Base-by-base conservation (phyloP, 2,329 filamentous ascomycete species). In the Clarireedia homoeocarpa region DNA sequence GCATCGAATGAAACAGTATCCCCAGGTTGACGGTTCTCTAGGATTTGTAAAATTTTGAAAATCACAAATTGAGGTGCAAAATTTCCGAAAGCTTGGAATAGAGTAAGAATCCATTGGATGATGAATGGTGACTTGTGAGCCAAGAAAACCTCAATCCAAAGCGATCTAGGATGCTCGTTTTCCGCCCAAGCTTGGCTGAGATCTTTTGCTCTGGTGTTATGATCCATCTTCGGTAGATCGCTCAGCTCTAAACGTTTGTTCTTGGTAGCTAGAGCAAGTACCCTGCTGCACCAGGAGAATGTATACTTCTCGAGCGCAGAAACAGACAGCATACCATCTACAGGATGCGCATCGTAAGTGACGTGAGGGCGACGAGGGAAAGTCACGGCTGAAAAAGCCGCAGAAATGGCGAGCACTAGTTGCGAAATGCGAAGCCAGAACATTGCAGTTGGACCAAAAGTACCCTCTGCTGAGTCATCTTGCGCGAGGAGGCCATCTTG, bases 51-150 rank as follows among this genome's bases (percentile, higher is more conserved):
- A 12, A 92, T 78, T 48, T 80, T 78, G 56, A 85, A 75, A 60
- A 89, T 81, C 27, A 84, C 79, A 68, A 85, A 81, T 65, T 89
- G 88, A 0, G 88, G 88, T 0, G 81, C 78, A 57, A 91, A 84
- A 55, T 82, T 82, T 53, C 66, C 63, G 51, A 70, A 65, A 4
- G 66, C 60, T 55, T 65, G 62, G 9, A 66, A 5, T 0, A 67
- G 44, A 2, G 81, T 82, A 6, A 88, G 66, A 2, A 71, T 47
- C 73, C 80, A 84, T 70, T 91, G 87, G 7, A 80, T 55, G 1
- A 75, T 62, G 40, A 91, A 74, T 0, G 74, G 68, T 24, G 69
- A 69, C 58, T 78, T 78, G 66, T 89, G 85, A 1, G 79, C 78
- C 44, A 75, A 68, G 4, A 85, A 62, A 2, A 91, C 65, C 1